These are phyloP conservation scores for Cruciata laevipes DNA, from an alignment of 257 asterid species.

Conservation along the genomic window DNA sequence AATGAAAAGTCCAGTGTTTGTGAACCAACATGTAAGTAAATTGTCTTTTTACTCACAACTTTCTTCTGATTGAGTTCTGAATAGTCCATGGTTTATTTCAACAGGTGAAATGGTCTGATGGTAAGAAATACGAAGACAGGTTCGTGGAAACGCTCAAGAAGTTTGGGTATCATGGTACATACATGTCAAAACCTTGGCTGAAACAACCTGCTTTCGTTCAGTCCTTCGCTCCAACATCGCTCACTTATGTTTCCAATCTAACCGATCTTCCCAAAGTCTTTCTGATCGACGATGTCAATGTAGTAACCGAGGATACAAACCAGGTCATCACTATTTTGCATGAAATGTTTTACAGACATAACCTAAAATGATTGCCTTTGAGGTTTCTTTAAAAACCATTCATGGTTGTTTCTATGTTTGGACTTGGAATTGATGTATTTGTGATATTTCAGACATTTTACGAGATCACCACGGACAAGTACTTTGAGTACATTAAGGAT, in stretches of 20 bases:
- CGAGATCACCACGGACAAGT: constrained; percentile 88
- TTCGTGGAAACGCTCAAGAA: constrained; percentile 67
- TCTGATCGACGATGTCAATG: constrained; percentile 48
- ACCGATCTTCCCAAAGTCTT: constrained; percentile 82
- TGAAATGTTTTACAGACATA: not conserved
- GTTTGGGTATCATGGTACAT: constrained; percentile 78
- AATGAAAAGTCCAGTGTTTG: constrained; percentile 82
- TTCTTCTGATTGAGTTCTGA: not conserved
- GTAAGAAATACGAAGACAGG: constrained; percentile 79
- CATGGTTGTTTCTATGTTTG: not conserved
- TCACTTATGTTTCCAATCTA: constrained; percentile 55
- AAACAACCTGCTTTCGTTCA: constrained; percentile 79
- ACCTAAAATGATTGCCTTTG: not conserved
- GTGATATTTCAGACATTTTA: constrained; percentile 51
- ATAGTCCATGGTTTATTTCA: constrained; percentile 7
- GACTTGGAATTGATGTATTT: not conserved
- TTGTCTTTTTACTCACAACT: too few relatives aligned
- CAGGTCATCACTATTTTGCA: constrained; percentile 42
- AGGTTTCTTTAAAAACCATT: not conserved
- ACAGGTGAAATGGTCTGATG: constrained; percentile 88
- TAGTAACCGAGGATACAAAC: constrained; percentile 82
- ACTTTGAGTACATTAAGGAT: constrained; percentile 73
- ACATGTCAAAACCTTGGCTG: constrained; percentile 82
- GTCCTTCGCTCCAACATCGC: constrained; percentile 93
- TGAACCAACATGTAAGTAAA: constrained; percentile 80